Base-by-base conservation (phyloP, 208 protist genomes). In the Naegleria fowleri region DNA sequence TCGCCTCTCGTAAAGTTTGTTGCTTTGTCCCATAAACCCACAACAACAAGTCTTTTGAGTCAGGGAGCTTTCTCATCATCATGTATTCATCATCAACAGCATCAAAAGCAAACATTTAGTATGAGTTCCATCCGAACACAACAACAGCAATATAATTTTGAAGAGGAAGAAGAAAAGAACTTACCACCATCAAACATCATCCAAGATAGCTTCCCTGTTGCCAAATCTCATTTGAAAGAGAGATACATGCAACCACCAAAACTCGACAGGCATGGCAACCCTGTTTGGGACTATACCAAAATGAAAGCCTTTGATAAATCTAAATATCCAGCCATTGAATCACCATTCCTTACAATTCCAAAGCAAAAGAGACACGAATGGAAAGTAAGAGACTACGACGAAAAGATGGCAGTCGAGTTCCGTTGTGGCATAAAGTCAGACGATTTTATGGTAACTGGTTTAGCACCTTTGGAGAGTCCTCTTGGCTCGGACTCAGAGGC, bases 251-350 rank as follows among this genome's bases (percentile, higher is more conserved):
- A 87, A 51, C 83, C 83, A 87, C 33, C 33, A 5, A 87, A 51
- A 87, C 36, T 87, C 9, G 83, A 87, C 29, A 87, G 41, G 43
- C 36, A 87, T 5, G 83, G 40, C 9, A 87, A 87, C 83, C 83
- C 83, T 48, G 83, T 87, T 87, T 67, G 55, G 55, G 55, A 67
- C 22, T 87, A 87, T 29, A 40, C 83, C 15, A 51, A 87, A 41
- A 51, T 41, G 39, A 41, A 22, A 40, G 40, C 36, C 29, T 87
- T 40, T 51, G 40, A 87, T 33, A 87, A 87, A 51, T 29, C 40
- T 33, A 87, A 38, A 51, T 87, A 87, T 36, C 83, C 83, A 40
- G 83, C 83, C 29, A 87, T 87, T 51, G 83, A 87, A 87, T 40
- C 36, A 38, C 15, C 15, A 0, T 33, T 33, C 22, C 16, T 87